Evolutionary conservation across 805 yeast species (phyloP).

Genomic region (Starmera pachycereana): DNA sequence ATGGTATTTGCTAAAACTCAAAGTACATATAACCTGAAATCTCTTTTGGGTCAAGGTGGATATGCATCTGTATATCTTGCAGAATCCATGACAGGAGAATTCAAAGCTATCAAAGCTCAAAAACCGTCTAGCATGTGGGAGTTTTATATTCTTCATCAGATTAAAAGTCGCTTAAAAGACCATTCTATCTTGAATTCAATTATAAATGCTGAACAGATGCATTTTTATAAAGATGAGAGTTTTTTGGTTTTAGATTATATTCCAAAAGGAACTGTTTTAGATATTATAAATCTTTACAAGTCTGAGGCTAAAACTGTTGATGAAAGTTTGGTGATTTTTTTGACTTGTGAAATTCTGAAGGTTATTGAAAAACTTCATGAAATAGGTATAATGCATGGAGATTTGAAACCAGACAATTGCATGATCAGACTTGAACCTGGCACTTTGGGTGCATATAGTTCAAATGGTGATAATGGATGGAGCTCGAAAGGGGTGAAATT

Average conservation of each 20-base stretch:
- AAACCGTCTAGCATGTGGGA: conserved; percentile 73
- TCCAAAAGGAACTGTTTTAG: conserved; percentile 65
- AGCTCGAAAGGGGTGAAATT: conserved; percentile 42
- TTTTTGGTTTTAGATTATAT: conserved; percentile 14
- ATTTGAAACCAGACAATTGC: conserved; percentile 77
- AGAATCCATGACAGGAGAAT: conserved; percentile 43
- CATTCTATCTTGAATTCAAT: conserved; percentile 26
- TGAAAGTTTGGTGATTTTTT: conserved; percentile 51
- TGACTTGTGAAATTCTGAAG: conserved; percentile 54
- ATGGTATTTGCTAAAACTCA: conserved; percentile 33
- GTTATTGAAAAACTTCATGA: conserved; percentile 53
- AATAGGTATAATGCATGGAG: conserved; percentile 70
- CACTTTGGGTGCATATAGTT: conserved; percentile 20
- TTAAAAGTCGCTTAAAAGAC: conserved; percentile 31
- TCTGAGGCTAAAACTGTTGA: conserved; percentile 31
- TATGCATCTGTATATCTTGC: conserved; percentile 68
- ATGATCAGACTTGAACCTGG: conserved; percentile 47
- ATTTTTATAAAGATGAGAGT: conserved; percentile 23
- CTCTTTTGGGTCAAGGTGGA: conserved; percentile 71
- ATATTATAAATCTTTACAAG: conserved; percentile 45
- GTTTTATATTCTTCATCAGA: conserved; percentile 55
- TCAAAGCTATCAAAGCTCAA: conserved; percentile 65
- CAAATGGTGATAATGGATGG: conserved; percentile 37
- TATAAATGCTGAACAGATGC: conserved; percentile 41
- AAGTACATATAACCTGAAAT: conserved; percentile 36